phyloP scores from a whole-genome alignment of 176 grass and related monocot species.

The Rhynchospora breviuscula region DNA sequence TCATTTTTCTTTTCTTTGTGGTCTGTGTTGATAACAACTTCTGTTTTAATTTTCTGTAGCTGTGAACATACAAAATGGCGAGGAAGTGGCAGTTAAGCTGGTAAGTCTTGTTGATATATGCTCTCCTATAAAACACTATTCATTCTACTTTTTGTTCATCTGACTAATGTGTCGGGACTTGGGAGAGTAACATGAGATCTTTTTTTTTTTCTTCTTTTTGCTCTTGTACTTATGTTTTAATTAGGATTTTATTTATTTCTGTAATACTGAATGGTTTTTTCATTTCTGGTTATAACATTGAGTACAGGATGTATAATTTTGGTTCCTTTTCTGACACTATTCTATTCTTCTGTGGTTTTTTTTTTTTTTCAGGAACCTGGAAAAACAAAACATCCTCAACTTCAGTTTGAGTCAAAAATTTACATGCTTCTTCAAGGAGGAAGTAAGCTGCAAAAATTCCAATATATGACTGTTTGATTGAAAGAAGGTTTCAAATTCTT shows the following conservation, averaged over 20 bases:
- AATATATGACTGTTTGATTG: neutral
- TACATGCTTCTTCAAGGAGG: conserved; percentile 69
- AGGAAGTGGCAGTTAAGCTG: conserved; percentile 33
- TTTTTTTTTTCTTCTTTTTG: neutral
- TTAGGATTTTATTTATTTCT: neutral
- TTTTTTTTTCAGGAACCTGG: conserved; percentile 48
- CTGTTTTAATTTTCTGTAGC: conserved; percentile 14
- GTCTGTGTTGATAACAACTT: conserved; percentile 5
- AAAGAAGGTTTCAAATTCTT: neutral
- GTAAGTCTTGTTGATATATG: conserved; percentile 14
- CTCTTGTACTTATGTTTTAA: neutral
- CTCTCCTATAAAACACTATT: neutral
- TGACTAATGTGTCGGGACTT: neutral
- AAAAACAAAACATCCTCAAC: conserved; percentile 60
- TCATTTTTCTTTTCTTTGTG: neutral
- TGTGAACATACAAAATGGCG: conserved; percentile 39
- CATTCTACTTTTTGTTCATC: neutral
- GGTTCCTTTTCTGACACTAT: neutral
- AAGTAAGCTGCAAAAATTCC: conserved; percentile 35
- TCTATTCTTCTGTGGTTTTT: conserved; percentile 8
- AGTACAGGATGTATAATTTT: neutral
- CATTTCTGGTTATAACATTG: too few species aligned
- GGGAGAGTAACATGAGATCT: neutral
- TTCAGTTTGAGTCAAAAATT: conserved; percentile 79
- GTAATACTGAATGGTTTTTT: neutral